phyloP scores from a whole-genome alignment of 2,329 filamentous ascomycete genomes.

The Fusarium denticulatum region DNA sequence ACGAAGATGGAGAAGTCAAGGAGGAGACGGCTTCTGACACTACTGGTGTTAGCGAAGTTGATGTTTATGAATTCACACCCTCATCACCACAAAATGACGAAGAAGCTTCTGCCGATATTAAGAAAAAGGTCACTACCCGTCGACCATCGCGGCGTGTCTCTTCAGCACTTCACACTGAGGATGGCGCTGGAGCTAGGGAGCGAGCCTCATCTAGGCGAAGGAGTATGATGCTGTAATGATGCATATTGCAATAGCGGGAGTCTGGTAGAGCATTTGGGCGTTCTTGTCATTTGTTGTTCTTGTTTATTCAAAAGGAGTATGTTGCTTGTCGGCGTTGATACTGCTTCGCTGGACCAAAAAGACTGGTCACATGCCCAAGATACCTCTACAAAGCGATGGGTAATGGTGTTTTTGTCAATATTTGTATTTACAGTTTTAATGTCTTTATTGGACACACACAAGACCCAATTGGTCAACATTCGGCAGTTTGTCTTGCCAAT shows the following conservation, averaged over 20 bases:
- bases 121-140: slow-evolving; percentile 44
- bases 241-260: slow-evolving; percentile 30
- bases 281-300: slow-evolving; percentile 42
- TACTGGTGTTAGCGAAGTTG: slow-evolving; percentile 47
- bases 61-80: slow-evolving; percentile 66
- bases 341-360: slow-evolving; percentile 43
- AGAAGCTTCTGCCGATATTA: slow-evolving; percentile 40
- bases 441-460: slow-evolving; percentile 26
- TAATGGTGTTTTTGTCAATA: slow-evolving; percentile 42
- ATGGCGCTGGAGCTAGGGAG: slow-evolving; percentile 41
- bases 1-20: slow-evolving; percentile 17
- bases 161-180: slow-evolving; percentile 52
- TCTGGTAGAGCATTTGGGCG: slow-evolving; percentile 40
- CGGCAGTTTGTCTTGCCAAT: slow-evolving; percentile 25
- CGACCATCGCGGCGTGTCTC: slow-evolving; percentile 53
- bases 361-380: slow-evolving; percentile 47
- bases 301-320: slow-evolving; percentile 36
- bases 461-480: slow-evolving; percentile 34
- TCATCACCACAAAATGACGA: slow-evolving; percentile 55
- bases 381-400: slow-evolving; percentile 49
- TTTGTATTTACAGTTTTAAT: slow-evolving; percentile 46
- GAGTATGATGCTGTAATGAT: slow-evolving; percentile 68
- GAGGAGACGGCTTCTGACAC: slow-evolving; percentile 31
- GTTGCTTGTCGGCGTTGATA: slow-evolving; percentile 36
- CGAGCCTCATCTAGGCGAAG: slow-evolving; percentile 57